Evolutionary conservation across 345 rosid genomes (phyloP).

Genomic region (Psidium friedrichsthalianum): DNA sequence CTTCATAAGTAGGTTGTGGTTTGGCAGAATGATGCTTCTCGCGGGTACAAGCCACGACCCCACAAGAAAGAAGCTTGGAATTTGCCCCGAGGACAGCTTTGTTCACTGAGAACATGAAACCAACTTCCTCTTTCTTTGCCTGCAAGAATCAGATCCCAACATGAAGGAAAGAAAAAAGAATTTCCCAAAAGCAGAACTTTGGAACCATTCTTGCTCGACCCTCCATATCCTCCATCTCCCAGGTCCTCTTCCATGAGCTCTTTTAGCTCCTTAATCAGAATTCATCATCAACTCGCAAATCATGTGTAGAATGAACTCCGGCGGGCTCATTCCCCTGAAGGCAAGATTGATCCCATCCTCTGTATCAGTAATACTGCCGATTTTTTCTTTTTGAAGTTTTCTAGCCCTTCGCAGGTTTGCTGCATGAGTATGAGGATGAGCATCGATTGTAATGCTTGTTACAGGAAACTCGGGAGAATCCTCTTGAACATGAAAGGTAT

Average conservation of each 20-base stretch:
- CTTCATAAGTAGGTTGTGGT: background rate
- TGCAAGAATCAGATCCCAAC: background rate
- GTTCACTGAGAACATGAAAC: background rate
- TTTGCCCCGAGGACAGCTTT: background rate
- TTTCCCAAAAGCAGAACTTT: background rate
- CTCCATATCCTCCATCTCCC: background rate
- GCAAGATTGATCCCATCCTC: background rate
- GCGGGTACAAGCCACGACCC: background rate
- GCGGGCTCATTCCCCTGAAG: background rate
- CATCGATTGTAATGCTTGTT: conserved; percentile 73
- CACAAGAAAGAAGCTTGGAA: background rate
- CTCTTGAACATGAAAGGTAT: conserved; percentile 63
- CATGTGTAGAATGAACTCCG: background rate
- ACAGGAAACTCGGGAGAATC: conserved; percentile 52
- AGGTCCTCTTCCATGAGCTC: background rate
- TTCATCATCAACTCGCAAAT: background rate
- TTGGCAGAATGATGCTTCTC: background rate
- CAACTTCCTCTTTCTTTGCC: background rate
- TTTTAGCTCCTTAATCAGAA: background rate
- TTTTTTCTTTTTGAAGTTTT: background rate
- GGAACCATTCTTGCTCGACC: background rate
- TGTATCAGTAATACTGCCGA: background rate
- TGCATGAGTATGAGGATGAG: conserved; percentile 55
- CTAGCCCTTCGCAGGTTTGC: conserved; percentile 23
- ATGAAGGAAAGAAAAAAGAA: background rate